Base-by-base conservation (phyloP, 306 rosid genomes). In the Oxytropis ochrocephala region DNA sequence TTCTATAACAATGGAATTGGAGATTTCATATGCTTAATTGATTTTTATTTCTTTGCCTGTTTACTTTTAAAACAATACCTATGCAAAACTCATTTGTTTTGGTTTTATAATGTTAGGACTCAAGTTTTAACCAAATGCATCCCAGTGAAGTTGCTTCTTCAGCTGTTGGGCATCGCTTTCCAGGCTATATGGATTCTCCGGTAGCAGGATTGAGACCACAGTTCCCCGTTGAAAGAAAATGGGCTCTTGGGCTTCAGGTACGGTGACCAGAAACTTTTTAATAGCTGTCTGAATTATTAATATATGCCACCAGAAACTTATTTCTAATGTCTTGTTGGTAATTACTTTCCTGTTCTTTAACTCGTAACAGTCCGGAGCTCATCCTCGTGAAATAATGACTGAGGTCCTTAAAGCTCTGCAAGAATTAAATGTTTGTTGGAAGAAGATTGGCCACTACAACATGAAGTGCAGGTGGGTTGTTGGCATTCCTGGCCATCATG, bases 191-290 rank as follows among this genome's bases (percentile, higher is more conserved):
- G 83, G 91, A 90, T 14, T 80, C 80, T 82, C 94, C 87, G 69
- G 96, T 87, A 59, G 69, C 59, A 54, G 91, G 85, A 32, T 10
- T 80, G 65, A 82, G 88, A 56, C 88, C 80, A 42, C 97, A 88
- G 77, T 73, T 78, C 47, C 96, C 91, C 19, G 88, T 59, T 73
- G 93, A 93, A 77, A 87, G 94, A 60, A 93, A 88, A 77, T 90
- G 98, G 98, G 94, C 97, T 64, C 98, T 93, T 77, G 97, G 98
- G 36, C 96, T 93, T 82, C 97, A 93, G 97, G 98, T 87, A 71
- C 61, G 12, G 21, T 41, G 42, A 75, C 66, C n/a, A n/a, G n/a
- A n/a, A n/a, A n/a, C n/a, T n/a, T n/a, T 24, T 21, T 47, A 33
- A 46, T 5, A 8, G 8, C 49, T 30, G 9, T 27, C 44, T 19